phyloP scores from a whole-genome alignment of 805 yeast species.

The Pichia rugopelliculosa region DNA sequence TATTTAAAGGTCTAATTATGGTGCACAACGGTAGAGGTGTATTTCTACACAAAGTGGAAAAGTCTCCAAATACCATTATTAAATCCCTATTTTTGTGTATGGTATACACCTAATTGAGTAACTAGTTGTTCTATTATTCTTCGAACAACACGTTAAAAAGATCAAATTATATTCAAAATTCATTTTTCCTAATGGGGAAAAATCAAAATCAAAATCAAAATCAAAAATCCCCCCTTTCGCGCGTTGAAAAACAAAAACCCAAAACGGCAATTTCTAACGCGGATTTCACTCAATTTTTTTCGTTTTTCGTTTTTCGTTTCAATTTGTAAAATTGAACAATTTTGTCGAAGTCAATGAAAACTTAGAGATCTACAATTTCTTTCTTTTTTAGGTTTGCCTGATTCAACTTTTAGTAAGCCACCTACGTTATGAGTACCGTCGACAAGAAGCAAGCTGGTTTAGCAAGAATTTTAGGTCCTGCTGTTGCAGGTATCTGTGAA shows the following conservation, averaged over 20 bases:
- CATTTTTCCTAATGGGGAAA: background rate
- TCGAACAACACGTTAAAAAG: too few relatives aligned
- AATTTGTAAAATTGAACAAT: too few relatives aligned
- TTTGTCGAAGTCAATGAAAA: background rate
- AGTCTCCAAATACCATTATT: constrained; percentile 65
- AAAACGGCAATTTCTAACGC: background rate
- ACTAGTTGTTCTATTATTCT: too few relatives aligned
- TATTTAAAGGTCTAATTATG: constrained; percentile 48
- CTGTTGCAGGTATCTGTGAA: constrained; percentile 95
- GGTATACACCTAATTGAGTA: too few relatives aligned
- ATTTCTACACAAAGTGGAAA: constrained; percentile 51
- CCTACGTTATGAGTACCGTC: constrained; percentile 19
- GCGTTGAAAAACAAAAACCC: background rate
- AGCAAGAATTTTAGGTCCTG: constrained; percentile 95
- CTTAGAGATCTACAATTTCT: background rate
- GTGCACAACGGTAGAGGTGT: constrained; percentile 78
- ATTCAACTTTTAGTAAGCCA: background rate
- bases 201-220: too few relatives aligned
- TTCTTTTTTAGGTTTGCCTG: background rate
- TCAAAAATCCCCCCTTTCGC: background rate
- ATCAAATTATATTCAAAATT: too few relatives aligned
- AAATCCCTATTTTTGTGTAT: too few relatives aligned
- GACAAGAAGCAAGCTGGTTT: constrained; percentile 83
- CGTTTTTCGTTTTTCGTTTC: too few relatives aligned
- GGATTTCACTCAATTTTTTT: background rate